A percentile compares a stretch with the other conserved stretches of the same genome.
Evolutionary conservation across 257 asterid species (phyloP).

Genomic region (Nicotiana obtusifolia): DNA sequence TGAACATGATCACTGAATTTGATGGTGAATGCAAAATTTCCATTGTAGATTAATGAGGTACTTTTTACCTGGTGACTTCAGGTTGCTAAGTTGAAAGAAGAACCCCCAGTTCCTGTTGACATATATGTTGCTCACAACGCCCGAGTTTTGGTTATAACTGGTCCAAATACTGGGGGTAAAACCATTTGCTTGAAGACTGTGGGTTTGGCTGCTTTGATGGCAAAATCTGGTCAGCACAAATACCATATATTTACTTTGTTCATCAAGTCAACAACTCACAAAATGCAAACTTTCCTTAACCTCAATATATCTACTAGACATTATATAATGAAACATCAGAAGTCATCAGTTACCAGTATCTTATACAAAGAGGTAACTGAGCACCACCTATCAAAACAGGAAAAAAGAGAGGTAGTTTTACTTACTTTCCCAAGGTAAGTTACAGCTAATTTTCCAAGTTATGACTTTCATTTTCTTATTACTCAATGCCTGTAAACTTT

Average conservation of each 20-base stretch:
- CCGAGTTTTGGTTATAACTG: constrained; percentile 77
- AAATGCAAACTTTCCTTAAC: background rate
- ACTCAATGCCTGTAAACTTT: background rate
- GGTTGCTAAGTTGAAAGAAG: constrained; percentile 63
- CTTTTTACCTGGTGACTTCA: constrained; percentile 30
- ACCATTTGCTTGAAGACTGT: constrained; percentile 92
- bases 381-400: background rate
- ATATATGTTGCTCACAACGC: constrained; percentile 52
- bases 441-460: background rate
- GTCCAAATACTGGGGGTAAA: constrained; percentile 99
- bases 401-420: background rate
- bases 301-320: background rate
- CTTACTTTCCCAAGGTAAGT: background rate
- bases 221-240: constrained; percentile 71
- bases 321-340: background rate
- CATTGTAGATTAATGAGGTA: constrained; percentile 1
- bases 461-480: background rate
- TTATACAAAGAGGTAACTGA: background rate
- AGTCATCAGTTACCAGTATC: background rate
- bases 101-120: constrained; percentile 80
- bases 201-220: constrained; percentile 99
- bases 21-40: constrained; percentile 4
- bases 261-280: background rate
- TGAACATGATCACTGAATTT: background rate
- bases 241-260: constrained; percentile 1